phyloP scores from a whole-genome alignment of 805 yeast genomes.

The Priceomyces melissophilus region DNA sequence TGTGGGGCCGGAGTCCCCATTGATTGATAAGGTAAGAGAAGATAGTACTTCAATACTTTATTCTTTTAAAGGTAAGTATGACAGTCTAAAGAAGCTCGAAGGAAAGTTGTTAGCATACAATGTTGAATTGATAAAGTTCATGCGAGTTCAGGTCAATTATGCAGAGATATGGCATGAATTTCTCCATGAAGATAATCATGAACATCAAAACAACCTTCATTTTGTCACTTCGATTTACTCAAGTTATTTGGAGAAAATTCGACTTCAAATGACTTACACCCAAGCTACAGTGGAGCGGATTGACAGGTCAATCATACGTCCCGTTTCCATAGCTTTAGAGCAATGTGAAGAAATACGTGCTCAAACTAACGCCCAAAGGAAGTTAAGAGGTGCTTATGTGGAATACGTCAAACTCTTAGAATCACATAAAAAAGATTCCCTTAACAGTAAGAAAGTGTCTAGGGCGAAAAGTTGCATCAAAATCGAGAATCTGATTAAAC shows the following conservation, averaged over 20 bases:
- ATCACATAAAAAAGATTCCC: slow-evolving; percentile 1
- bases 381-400: slow-evolving; percentile 5
- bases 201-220: neutral
- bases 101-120: neutral
- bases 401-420: slow-evolving; percentile 4
- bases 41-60: no score
- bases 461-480: slow-evolving; percentile 9
- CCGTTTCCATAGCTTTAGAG: slow-evolving; percentile 5
- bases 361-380: slow-evolving; percentile 4
- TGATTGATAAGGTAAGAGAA: no score
- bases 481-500: slow-evolving; percentile 7
- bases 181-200: slow-evolving; percentile 3
- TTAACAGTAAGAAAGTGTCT: slow-evolving; percentile 1
- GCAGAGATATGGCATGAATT: slow-evolving; percentile 8
- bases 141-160: slow-evolving; percentile 4
- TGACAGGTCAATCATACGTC: slow-evolving; percentile 4
- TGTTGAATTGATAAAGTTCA: slow-evolving; percentile 2
- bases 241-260: slow-evolving; percentile 7
- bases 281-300: slow-evolving; percentile 2
- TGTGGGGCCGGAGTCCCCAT: no score
- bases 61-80: slow-evolving; percentile 6
- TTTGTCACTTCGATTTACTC: slow-evolving; percentile 9
- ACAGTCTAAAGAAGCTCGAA: slow-evolving; percentile 4
- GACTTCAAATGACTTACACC: slow-evolving; percentile 5
- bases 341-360: slow-evolving; percentile 7